Base-by-base conservation (phyloP, 495 filamentous ascomycete species). In the Cercophora newfieldiana region DNA sequence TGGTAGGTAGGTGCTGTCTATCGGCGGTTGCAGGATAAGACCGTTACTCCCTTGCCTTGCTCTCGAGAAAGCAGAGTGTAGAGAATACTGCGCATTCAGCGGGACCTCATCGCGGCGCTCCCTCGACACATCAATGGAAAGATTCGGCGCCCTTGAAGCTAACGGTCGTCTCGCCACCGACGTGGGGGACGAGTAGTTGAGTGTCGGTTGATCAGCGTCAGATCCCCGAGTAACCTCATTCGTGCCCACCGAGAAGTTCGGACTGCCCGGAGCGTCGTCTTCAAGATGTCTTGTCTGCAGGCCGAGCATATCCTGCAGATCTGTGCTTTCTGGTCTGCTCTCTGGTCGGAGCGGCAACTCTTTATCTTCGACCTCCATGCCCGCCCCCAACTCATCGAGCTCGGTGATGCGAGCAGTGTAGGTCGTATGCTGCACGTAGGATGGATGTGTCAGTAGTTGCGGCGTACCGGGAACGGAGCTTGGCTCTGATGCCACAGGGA, bases 331-430 rank as follows among this genome's bases (percentile, higher is more conserved):
- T 8, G 95, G 95, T 29, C 93, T 80, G 78, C 48, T 83, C 78
- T 88, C 83, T 10, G 95, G 95, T 29, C 93, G 83, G 44, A 88
- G 83, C 14, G 94, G 94, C 18, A 97, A 80, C 31, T 89, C 89
- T 71, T 93, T 94, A 29, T 84, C 85, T 66, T 87, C 84, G 37
- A 81, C 71, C 48, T 83, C 77, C 60, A 87, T 81, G 18, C 82
- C 77, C 10, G 88, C 84, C 29, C 90, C 85, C 69, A 93, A 82
- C 26, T 86, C 86, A 70, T 88, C 85, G 16, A 99, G 83, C 71
- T 99, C 94, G 30, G 86, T 87, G 59, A 98, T 94, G 62, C 95
- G 89, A 59, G 86, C 91, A 60, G 88, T 90, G 76, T 99, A 98
- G 1, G 94, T 97, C 65, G 89, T 87, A 68, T 92, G 88, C 93